These are phyloP conservation scores for Heterobasidion annosum DNA, from an alignment of 1,284 basidiomycete genomes.

Conservation along the genomic window DNA sequence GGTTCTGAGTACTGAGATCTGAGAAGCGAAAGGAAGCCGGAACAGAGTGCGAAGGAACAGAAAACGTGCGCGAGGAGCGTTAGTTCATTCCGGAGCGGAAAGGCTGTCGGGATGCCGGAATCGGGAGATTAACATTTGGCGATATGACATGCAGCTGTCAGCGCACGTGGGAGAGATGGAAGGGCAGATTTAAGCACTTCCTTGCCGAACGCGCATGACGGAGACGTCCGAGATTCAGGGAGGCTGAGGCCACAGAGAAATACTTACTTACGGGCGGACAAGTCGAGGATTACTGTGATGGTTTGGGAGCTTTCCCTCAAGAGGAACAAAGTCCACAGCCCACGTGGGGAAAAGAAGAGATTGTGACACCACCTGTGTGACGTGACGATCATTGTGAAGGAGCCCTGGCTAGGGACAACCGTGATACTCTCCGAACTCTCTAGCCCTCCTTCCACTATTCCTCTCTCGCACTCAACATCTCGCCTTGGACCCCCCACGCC, in stretches of 20 bases:
- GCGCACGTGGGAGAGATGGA: neutral
- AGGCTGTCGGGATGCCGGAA: neutral
- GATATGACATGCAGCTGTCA: conserved; percentile 10
- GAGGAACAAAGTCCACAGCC: conserved; percentile 6
- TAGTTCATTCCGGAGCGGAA: neutral
- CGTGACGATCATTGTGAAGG: conserved; percentile 1
- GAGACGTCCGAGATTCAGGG: too few relatives aligned
- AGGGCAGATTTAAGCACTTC: neutral
- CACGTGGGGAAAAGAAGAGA: neutral
- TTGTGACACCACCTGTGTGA: neutral
- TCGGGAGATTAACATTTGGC: conserved; percentile 8
- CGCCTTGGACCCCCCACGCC: neutral
- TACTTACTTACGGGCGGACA: too few relatives aligned
- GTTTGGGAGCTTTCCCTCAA: neutral
- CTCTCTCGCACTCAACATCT: neutral
- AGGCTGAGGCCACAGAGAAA: too few relatives aligned
- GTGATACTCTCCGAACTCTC: neutral
- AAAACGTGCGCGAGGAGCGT: too few relatives aligned
- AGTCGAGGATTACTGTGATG: too few relatives aligned
- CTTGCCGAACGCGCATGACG: neutral
- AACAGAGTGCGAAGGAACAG: too few relatives aligned
- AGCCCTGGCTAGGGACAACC: neutral
- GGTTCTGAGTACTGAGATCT: too few relatives aligned
- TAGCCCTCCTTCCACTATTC: neutral
- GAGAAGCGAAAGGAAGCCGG: too few relatives aligned